Evolutionary conservation across 2,329 filamentous ascomycete species (phyloP).

Genomic region (Exophiala calicioides): DNA sequence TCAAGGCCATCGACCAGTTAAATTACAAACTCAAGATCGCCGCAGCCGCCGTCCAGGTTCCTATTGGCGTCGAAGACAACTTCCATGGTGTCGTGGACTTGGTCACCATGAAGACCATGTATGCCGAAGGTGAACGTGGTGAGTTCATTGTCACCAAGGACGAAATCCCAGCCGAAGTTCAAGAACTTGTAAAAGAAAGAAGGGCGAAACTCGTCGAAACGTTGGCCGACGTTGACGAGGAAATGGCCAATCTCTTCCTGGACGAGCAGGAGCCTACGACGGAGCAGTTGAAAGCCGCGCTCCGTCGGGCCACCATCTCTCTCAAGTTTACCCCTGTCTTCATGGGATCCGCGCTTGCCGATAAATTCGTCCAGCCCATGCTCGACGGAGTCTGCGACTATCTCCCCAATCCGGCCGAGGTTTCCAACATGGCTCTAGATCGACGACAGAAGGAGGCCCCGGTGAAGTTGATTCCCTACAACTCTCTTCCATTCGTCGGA

Average conservation of each 20-base stretch:
- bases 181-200: slow-evolving; percentile 76
- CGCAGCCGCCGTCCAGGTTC: slow-evolving; percentile 90
- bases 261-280: slow-evolving; percentile 79
- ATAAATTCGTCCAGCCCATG: slow-evolving; percentile 95
- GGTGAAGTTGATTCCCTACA: slow-evolving; percentile 89
- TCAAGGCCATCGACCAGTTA: slow-evolving; percentile 96
- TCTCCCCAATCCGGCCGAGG: slow-evolving; percentile 85
- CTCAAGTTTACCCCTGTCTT: slow-evolving; percentile 92
- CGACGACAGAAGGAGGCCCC: slow-evolving; percentile 73
- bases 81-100: slow-evolving; percentile 93
- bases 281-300: slow-evolving; percentile 85
- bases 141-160: slow-evolving; percentile 74
- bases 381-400: slow-evolving; percentile 95
- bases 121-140: slow-evolving; percentile 81
- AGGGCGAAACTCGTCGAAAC: slow-evolving; percentile 87
- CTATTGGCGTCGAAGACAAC: slow-evolving; percentile 87
- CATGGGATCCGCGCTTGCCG: slow-evolving; percentile 92
- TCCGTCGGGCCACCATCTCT: slow-evolving; percentile 83
- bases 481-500: slow-evolving; percentile 89
- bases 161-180: slow-evolving; percentile 78
- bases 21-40: slow-evolving; percentile 92
- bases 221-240: slow-evolving; percentile 94
- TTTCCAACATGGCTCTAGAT: slow-evolving; percentile 87
- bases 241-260: slow-evolving; percentile 92
- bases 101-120: slow-evolving; percentile 87